A percentile compares a stretch with the other conserved stretches of the same genome.
Evolutionary conservation across 2,329 filamentous ascomycete species (phyloP).

Genomic region (Hymenoscyphus occultus): DNA sequence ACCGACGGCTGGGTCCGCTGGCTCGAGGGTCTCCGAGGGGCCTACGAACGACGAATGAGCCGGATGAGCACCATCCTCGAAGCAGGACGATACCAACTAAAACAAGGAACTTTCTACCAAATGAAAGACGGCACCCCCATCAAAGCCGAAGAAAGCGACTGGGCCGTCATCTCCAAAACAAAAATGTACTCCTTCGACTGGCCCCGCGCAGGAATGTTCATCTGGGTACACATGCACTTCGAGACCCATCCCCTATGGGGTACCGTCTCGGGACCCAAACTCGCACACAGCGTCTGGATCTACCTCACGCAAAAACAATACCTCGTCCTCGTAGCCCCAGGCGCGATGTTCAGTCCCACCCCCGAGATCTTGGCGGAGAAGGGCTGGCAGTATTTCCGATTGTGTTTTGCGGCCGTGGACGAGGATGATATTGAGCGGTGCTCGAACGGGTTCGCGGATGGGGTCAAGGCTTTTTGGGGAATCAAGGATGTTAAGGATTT

Average conservation of each 20-base stretch:
- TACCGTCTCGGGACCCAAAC: conserved; percentile 49
- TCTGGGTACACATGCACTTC: conserved; percentile 75
- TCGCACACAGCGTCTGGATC: conserved; percentile 67
- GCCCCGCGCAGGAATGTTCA: conserved; percentile 87
- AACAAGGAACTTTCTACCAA: conserved; percentile 45
- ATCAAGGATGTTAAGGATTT: conserved; percentile 66
- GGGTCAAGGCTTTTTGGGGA: conserved; percentile 71
- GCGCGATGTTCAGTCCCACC: conserved; percentile 69
- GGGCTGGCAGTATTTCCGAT: conserved; percentile 69
- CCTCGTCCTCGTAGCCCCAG: conserved; percentile 68
- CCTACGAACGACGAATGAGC: conserved; percentile 83
- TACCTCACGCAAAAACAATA: conserved; percentile 67
- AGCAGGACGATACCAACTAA: conserved; percentile 61
- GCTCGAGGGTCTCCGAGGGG: conserved; percentile 78
- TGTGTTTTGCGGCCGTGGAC: conserved; percentile 85
- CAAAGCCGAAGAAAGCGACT: conserved; percentile 60
- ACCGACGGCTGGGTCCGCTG: conserved; percentile 86
- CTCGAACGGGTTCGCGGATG: conserved; percentile 63
- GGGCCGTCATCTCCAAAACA: conserved; percentile 73
- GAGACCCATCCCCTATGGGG: conserved; percentile 68
- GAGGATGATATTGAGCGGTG: conserved; percentile 64
- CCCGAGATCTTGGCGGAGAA: conserved; percentile 53
- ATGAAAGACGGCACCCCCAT: conserved; percentile 37
- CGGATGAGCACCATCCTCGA: conserved; percentile 74
- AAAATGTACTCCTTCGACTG: conserved; percentile 73